Evolutionary conservation across 164 flowering plant species (phyloP), one percentile per base, ranked within the genome.

Genomic region (Santalum album): DNA sequence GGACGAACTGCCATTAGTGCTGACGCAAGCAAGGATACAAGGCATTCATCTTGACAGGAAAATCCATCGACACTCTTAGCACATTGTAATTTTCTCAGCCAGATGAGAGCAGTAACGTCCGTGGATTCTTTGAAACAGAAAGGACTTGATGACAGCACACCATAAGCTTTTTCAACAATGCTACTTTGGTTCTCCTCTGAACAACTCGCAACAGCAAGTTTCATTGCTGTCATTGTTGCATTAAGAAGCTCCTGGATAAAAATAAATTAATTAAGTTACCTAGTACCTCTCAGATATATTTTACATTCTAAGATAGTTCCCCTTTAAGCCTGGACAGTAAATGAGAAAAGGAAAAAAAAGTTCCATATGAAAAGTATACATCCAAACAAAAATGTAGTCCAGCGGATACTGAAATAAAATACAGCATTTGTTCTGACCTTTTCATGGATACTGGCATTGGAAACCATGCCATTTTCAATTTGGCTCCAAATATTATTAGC

Each of bases 11-110:
- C 86, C 40, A 84, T 72, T 36, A 87, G 43, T 35, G 76, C 82
- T n/a, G 99, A 80, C 58, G 96, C 83, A 81, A 80, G 78, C 44
- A 85, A 50, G 20, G 92, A 83, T 27, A 73, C 60, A 54, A 83
- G 64, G 84, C 82, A 80, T 58, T 77, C 78, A 61, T 85, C 89
- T 71, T 67, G 72, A 53, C 54, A 57, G n/a, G 81, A 59, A 55
- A 65, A 56, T 49, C 47, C 46, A 51, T 60, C 53, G 22, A 51
- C 24, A 38, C 39, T 63, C 50, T 61, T 57, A 55, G 66, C 27
- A 42, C 44, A 53, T 26, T 59, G 51, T 23, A 53, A 53, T 35
- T 45, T 63, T 58, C 72, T 75, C 40, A 60, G 17, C 18, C 67
- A 57, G 20, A 45, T 20, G 14, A 72, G 61, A 52, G 44, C 36